Percentiles rank a stretch among this genome's conserved stretches.
phyloP scores from a whole-genome alignment of 441 rosid genomes.

The Raphanus hybrid region DNA sequence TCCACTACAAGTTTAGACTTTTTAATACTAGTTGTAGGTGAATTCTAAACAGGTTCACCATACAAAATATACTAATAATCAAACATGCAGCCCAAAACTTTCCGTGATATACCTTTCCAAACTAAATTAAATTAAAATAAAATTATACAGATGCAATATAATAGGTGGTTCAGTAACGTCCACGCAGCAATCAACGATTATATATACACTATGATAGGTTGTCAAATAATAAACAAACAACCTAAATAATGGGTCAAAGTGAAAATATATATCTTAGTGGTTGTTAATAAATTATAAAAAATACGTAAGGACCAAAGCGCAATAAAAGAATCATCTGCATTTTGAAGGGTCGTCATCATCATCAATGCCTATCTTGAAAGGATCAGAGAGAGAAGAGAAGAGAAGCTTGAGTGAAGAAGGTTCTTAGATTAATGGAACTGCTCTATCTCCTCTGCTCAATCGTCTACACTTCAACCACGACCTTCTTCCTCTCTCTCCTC shows the following conservation, averaged over 20 bases:
- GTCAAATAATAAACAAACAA: neutral
- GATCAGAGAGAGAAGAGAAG: slow-evolving; percentile 9
- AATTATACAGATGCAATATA: neutral
- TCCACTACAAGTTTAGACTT: neutral
- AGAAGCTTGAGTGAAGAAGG: neutral
- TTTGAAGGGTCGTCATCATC: slow-evolving; percentile 7
- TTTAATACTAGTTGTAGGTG: neutral
- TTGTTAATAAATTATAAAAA: neutral
- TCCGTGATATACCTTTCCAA: neutral
- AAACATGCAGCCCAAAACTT: neutral
- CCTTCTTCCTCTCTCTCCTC: slow-evolving; percentile 57
- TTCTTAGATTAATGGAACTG: slow-evolving; percentile 52
- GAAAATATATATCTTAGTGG: neutral
- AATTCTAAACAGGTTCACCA: neutral
- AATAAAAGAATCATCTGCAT: neutral
- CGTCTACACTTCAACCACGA: slow-evolving; percentile 46
- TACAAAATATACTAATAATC: neutral
- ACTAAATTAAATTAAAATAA: neutral
- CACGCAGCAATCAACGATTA: slow-evolving; percentile 19
- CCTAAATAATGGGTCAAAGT: neutral
- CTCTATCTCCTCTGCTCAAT: slow-evolving; percentile 62
- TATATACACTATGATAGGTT: neutral
- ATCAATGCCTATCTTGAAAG: neutral
- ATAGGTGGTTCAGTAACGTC: slow-evolving; percentile 1
- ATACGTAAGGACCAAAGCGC: neutral